phyloP scores from a whole-genome alignment of 495 filamentous ascomycete species.

The Talaromyces trachyspermus region DNA sequence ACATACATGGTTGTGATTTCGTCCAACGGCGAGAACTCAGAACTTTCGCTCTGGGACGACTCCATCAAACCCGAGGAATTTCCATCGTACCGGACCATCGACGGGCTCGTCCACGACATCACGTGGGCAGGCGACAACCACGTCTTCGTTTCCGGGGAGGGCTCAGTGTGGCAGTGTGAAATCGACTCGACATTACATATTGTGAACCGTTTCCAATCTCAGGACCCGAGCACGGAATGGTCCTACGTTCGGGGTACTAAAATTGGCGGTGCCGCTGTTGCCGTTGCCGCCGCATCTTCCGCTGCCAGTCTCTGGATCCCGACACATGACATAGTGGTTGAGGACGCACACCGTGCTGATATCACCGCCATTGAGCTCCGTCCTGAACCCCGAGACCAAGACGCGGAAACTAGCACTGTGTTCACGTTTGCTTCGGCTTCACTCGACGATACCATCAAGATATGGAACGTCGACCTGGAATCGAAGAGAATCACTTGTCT shows the following conservation, averaged over 20 bases:
- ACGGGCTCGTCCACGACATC: slow-evolving; percentile 31
- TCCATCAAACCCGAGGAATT: slow-evolving; percentile 34
- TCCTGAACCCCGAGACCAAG: slow-evolving; percentile 20
- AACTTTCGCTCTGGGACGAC: slow-evolving; percentile 42
- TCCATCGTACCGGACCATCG: slow-evolving; percentile 30
- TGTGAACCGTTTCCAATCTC: slow-evolving; percentile 27
- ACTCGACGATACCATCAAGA: slow-evolving; percentile 54
- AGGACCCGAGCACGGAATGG: slow-evolving; percentile 25
- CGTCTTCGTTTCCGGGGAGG: slow-evolving; percentile 34
- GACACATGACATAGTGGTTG: slow-evolving; percentile 34
- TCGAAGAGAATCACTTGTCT: slow-evolving; percentile 51
- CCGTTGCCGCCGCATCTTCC: slow-evolving; percentile 29
- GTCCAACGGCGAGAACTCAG: slow-evolving; percentile 32
- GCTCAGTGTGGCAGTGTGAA: slow-evolving; percentile 35
- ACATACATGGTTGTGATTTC: slow-evolving; percentile 38
- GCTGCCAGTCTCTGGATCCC: slow-evolving; percentile 36
- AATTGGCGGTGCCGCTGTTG: slow-evolving; percentile 20
- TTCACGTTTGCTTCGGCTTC: slow-evolving; percentile 40
- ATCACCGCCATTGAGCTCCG: slow-evolving; percentile 42
- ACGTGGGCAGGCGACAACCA: slow-evolving; percentile 29
- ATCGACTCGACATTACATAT: slow-evolving; percentile 34
- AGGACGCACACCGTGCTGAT: slow-evolving; percentile 33
- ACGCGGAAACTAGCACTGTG: slow-evolving; percentile 15
- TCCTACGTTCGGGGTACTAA: slow-evolving; percentile 30
- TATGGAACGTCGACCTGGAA: slow-evolving; percentile 61